Evolutionary conservation across 31 red algal species (phyloP).

Genomic region (Bonnemaisonia californica): DNA sequence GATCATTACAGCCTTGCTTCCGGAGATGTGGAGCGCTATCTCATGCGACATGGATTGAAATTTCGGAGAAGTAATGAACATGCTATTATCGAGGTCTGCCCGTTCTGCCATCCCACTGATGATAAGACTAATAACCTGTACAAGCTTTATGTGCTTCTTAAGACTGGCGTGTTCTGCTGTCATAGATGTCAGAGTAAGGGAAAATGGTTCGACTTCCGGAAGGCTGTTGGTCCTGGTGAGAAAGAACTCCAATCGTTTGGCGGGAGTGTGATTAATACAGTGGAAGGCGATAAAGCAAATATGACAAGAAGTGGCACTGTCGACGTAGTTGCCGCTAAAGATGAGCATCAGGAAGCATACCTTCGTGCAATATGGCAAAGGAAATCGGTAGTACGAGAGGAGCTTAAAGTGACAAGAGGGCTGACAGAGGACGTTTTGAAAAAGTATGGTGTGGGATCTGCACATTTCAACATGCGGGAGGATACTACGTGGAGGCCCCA

Average conservation of each 20-base stretch:
- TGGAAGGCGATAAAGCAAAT: background rate
- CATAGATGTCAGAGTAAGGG: slow-evolving; percentile 81
- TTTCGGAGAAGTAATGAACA: slow-evolving; percentile 24
- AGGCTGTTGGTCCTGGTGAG: slow-evolving; percentile 34
- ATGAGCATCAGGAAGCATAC: slow-evolving; percentile 19
- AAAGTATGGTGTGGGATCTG: slow-evolving; percentile 70
- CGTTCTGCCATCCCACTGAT: slow-evolving; percentile 75
- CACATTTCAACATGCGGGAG: slow-evolving; percentile 16
- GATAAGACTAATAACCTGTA: slow-evolving; percentile 75
- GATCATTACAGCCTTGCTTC: slow-evolving; percentile 53
- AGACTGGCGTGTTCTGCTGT: slow-evolving; percentile 80
- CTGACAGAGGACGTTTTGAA: slow-evolving; percentile 31
- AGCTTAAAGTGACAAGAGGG: slow-evolving; percentile 44
- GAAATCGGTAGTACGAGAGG: slow-evolving; percentile 1
- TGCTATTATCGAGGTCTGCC: slow-evolving; percentile 78
- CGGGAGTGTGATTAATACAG: no score
- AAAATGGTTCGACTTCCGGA: slow-evolving; percentile 71
- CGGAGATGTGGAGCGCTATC: slow-evolving; percentile 63
- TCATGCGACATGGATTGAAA: slow-evolving; percentile 41
- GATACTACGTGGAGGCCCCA: slow-evolving; percentile 26
- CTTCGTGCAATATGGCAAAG: background rate
- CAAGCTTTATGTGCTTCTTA: slow-evolving; percentile 75
- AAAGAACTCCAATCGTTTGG: background rate
- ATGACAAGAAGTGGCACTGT: no score
- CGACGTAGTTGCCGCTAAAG: background rate